Percentiles rank a stretch among this genome's conserved stretches.
Evolutionary conservation across 2,329 filamentous ascomycete genomes (phyloP).

Genomic region (Colletotrichum cereale): DNA sequence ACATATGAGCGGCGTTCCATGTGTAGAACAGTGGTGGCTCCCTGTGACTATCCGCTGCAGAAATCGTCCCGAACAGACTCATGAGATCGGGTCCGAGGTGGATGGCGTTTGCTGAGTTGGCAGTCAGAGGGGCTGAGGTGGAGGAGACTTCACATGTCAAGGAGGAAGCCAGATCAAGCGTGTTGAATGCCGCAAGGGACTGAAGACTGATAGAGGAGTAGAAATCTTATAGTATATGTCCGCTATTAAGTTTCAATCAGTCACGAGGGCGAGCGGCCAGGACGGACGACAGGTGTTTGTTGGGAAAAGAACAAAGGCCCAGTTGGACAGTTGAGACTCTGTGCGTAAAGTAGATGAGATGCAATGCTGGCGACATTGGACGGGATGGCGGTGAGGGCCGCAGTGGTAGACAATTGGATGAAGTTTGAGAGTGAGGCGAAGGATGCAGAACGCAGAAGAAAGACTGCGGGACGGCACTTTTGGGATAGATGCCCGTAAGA

Average conservation of each 20-base stretch:
- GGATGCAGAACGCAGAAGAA: slow-evolving; percentile 1
- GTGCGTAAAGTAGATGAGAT: slow-evolving; percentile 17
- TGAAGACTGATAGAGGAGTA: background rate
- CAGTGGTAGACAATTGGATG: background rate
- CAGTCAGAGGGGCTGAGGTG: background rate
- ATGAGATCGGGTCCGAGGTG: background rate
- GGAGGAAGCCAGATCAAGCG: slow-evolving; percentile 5
- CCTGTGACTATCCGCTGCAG: background rate
- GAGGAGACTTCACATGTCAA: slow-evolving; percentile 24
- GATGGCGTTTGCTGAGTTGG: slow-evolving; percentile 14
- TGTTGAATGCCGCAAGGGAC: slow-evolving; percentile 6
- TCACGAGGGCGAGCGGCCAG: background rate
- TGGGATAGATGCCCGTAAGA: background rate
- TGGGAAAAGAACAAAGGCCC: background rate
- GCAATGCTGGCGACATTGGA: slow-evolving; percentile 34
- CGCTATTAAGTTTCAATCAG: slow-evolving; percentile 15
- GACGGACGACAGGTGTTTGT: background rate
- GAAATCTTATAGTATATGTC: background rate
- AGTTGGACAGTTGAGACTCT: background rate
- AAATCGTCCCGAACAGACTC: background rate
- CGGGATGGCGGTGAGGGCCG: slow-evolving; percentile 26
- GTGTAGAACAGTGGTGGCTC: background rate
- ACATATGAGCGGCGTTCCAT: background rate
- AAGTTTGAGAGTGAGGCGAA: background rate
- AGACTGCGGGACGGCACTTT: background rate